A percentile compares a stretch with the other conserved stretches of the same genome.
Conservation (phyloP, 2,329 filamentous ascomycete species). For the Escovopsis sp. region DNA sequence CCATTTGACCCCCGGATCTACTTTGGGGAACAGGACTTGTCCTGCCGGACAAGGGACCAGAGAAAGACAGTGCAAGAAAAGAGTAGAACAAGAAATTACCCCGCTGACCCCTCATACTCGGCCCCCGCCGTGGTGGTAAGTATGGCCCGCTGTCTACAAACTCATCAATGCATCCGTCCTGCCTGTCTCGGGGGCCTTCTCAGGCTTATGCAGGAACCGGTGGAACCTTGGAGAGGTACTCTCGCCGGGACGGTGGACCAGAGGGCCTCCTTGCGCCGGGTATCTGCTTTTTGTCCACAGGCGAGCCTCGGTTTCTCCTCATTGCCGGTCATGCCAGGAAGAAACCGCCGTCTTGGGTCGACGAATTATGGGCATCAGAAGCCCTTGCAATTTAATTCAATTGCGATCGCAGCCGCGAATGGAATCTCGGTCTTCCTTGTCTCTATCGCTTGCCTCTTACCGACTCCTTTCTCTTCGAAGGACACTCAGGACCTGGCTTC, state of each 20-base stretch:
- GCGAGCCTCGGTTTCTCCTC: constrained; percentile 3
- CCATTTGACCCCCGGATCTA: constrained; percentile 1
- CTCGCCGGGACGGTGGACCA: constrained; percentile 10
- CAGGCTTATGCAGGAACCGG: constrained; percentile 4
- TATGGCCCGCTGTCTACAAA: constrained; percentile 18
- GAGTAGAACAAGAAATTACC: too few species aligned
- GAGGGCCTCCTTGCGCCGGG: constrained; percentile 9
- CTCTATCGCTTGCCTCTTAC: too few species aligned
- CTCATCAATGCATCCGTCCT: constrained; percentile 3
- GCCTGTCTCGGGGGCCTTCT: background rate
- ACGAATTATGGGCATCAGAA: constrained; percentile 2
- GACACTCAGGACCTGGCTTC: too few species aligned
- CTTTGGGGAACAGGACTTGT: constrained; percentile 13
- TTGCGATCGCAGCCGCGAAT: constrained; percentile 18
- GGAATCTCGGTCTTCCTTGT: background rate
- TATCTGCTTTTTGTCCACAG: background rate
- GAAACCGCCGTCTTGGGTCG: constrained; percentile 2
- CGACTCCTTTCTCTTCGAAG: too few species aligned
- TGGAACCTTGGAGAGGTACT: constrained; percentile 3
- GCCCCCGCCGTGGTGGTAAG: constrained; percentile 18
- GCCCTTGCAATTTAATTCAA: constrained; percentile 17
- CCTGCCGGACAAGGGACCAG: constrained; percentile 16
- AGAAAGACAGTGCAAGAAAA: constrained; percentile 13
- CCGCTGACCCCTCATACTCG: constrained; percentile 6
- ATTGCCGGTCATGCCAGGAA: constrained; percentile 2